Percentiles rank a stretch among this genome's conserved stretches.
Evolutionary conservation across 2,329 filamentous ascomycete species (phyloP).

Genomic region (Fusarium xylarioides): DNA sequence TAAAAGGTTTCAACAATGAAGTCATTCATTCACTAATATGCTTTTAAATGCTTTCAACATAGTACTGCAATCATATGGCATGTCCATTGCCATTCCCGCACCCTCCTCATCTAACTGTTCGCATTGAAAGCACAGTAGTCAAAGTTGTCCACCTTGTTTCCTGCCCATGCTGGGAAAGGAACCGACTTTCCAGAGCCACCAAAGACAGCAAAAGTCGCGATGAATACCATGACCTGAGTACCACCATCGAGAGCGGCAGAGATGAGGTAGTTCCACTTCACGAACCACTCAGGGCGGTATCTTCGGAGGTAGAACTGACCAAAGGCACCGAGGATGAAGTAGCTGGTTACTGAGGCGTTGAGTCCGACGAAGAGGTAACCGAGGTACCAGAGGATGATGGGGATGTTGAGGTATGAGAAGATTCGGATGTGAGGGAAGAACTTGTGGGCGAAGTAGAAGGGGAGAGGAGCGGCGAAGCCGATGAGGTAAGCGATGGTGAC

Average conservation of each 20-base stretch:
- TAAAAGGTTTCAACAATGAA: neutral
- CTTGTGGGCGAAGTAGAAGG: constrained; percentile 2
- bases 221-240: constrained; percentile 57
- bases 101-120: neutral
- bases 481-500: constrained; percentile 43
- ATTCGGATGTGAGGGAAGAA: constrained; percentile 52
- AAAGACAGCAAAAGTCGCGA: constrained; percentile 65
- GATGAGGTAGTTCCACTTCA: constrained; percentile 62
- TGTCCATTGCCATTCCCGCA: neutral
- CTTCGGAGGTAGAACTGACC: constrained; percentile 62
- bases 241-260: constrained; percentile 63
- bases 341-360: constrained; percentile 61
- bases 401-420: constrained; percentile 58
- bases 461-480: constrained; percentile 49
- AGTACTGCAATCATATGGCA: neutral
- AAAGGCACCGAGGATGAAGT: constrained; percentile 60
- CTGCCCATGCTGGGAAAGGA: constrained; percentile 63
- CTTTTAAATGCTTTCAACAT: neutral
- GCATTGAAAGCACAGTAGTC: constrained; percentile 7
- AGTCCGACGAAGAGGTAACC: constrained; percentile 42
- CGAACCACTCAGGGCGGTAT: constrained; percentile 60
- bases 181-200: constrained; percentile 56
- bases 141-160: constrained; percentile 52
- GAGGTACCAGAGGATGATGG: constrained; percentile 52
- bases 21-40: neutral